Base-by-base conservation (phyloP, 257 asterid species). In the Linderniella brevidens region DNA sequence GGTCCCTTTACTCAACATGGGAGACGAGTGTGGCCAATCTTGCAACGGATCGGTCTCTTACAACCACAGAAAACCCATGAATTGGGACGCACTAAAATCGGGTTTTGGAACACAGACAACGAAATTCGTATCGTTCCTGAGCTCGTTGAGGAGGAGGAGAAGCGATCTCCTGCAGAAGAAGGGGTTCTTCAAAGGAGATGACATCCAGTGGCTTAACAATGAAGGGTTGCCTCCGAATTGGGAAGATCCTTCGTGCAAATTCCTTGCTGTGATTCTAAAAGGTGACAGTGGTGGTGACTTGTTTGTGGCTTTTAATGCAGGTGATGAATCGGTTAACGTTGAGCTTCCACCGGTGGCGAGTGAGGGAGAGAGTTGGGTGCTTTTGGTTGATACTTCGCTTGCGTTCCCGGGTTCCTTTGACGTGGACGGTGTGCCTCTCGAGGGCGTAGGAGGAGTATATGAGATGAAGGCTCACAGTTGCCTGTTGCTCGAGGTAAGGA, bases 1-100 rank as follows among this genome's bases (percentile, higher is more conserved):
- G 1, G 85, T 85, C 53, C 98, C 98, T 0, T 72, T 90, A 35
- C 78, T 90, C n/a, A 85, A 72, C 83, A 90, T 84, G 96, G 98
- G 96, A 37, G 94, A 90, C 59, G 96, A 90, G 61, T 85, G 92
- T 54, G 96, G 96, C 62, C 92, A 59, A 57, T 85, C 96, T 19
- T 56, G 60, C 4, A 65, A 74, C 41, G 98, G 95, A 11, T 74
- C 83, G 61, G 64, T 57, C 5, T 57, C 58, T 45, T 63, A 69
- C 36, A 45, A 57, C 13, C 76, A 78, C 50, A 77, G 80, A 1
- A 66, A 62, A 52, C 71, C 77, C 58, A 47, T 85, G 42, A 68
- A 75, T 35, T 90, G 98, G 96, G 70, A 69, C 13, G 70, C 79
- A 36, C 19, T 85, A 61, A 58, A 45, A 45, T 72, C 92, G 35